Conservation (phyloP, 768 basidiomycete genomes). For the Agaricus blazei region DNA sequence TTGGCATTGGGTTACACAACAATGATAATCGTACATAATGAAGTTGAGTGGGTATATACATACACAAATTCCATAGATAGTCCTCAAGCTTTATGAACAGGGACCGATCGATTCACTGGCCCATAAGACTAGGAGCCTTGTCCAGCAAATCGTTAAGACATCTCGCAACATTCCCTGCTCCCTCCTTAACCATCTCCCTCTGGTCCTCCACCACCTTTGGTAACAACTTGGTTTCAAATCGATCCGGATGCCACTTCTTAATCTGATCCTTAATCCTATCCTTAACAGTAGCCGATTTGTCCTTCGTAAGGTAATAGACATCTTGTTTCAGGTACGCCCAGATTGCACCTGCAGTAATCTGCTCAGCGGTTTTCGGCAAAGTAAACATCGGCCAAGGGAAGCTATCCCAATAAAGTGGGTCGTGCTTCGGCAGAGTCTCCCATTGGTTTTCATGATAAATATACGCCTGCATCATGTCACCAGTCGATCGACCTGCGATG, state of each 20-base stretch:
- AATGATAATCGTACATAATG: slow-evolving; percentile 10
- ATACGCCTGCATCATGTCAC: slow-evolving; percentile 51
- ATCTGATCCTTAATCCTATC: slow-evolving; percentile 76
- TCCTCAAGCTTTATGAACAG: background rate
- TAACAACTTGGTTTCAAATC: slow-evolving; percentile 68
- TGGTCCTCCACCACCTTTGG: slow-evolving; percentile 60
- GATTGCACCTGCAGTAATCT: slow-evolving; percentile 52
- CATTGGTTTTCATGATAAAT: slow-evolving; percentile 62
- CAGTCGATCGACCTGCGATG: slow-evolving; percentile 48
- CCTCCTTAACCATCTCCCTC: slow-evolving; percentile 61
- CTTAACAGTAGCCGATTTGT: slow-evolving; percentile 49
- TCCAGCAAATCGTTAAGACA: slow-evolving; percentile 67
- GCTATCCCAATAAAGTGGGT: slow-evolving; percentile 53
- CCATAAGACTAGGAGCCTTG: slow-evolving; percentile 18
- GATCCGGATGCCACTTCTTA: slow-evolving; percentile 78
- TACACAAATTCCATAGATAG: slow-evolving; percentile 11
- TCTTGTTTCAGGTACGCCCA: slow-evolving; percentile 58
- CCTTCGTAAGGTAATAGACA: slow-evolving; percentile 41
- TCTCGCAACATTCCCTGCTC: slow-evolving; percentile 68
- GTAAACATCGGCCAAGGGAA: slow-evolving; percentile 76
- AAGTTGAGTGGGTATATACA: slow-evolving; percentile 13
- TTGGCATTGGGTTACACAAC: background rate
- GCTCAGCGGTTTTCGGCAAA: slow-evolving; percentile 51
- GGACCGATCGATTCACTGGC: background rate
- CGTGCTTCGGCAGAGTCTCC: slow-evolving; percentile 37